Evolutionary conservation across 192 early-diverging fungal genomes (phyloP).

Genomic region (Chytriomyces hyalinus): DNA sequence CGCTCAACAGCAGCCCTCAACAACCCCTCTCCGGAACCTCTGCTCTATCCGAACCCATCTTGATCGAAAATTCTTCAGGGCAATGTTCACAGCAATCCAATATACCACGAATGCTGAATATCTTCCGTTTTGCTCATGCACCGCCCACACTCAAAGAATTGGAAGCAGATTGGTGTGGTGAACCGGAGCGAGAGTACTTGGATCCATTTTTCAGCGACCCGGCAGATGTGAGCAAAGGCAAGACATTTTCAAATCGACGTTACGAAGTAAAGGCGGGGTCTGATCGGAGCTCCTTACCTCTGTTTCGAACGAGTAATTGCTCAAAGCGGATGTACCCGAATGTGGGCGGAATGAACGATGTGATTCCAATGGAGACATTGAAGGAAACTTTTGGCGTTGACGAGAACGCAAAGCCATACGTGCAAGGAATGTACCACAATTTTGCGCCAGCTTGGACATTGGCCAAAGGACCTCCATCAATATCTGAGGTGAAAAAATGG

Average conservation of each 20-base stretch:
- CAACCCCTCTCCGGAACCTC: background rate
- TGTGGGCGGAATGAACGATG: background rate
- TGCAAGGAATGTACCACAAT: background rate
- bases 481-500: conserved; percentile 44
- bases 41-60: background rate
- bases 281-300: background rate
- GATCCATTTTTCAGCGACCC: conserved; percentile 67
- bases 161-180: conserved; percentile 33
- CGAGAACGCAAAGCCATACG: conserved; percentile 4
- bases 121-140: conserved; percentile 34
- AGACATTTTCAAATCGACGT: conserved; percentile 65
- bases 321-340: background rate
- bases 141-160: conserved; percentile 54
- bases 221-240: conserved; percentile 61
- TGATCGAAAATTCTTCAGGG: background rate
- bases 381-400: conserved; percentile 11
- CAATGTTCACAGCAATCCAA: background rate
- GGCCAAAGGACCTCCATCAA: conserved; percentile 49
- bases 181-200: conserved; percentile 55
- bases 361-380: conserved; percentile 14
- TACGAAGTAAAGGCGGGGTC: conserved; percentile 53
- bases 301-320: background rate
- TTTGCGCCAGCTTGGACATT: conserved; percentile 41
- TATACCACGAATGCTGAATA: conserved; percentile 3
- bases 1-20: too few species aligned